phyloP scores from a whole-genome alignment of 139 green algal genomes.

The Yamagishiella unicocca region DNA sequence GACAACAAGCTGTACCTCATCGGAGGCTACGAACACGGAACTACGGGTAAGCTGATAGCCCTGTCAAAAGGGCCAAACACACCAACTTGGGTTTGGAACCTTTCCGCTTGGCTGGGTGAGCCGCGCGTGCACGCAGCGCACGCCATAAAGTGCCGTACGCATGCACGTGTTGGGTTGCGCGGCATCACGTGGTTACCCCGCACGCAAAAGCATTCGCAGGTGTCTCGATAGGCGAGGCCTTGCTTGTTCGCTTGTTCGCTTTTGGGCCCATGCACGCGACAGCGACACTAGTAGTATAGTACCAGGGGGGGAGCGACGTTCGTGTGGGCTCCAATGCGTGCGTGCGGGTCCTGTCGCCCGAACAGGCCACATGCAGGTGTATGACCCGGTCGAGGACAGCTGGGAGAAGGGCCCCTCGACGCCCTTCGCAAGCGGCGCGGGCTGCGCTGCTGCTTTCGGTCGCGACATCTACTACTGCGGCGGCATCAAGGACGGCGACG shows the following conservation, averaged over 20 bases:
- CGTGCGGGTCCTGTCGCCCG: no score
- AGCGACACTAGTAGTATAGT: no score
- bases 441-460: background rate
- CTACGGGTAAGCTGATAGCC: background rate
- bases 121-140: no score
- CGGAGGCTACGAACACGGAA: background rate
- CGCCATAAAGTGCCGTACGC: background rate
- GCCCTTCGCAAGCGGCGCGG: background rate
- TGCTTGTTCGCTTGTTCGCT: no score
- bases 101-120: no score
- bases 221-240: no score
- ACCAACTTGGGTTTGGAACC: background rate
- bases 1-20: no score
- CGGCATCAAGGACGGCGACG: background rate
- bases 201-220: background rate
- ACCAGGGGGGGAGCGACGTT: no score
- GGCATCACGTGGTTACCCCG: background rate
- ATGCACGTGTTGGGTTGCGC: background rate
- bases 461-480: background rate
- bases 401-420: background rate
- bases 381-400: background rate
- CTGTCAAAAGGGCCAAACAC: background rate
- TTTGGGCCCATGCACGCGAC: no score
- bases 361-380: background rate
- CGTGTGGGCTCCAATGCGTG: no score